These are phyloP conservation scores for Penicillium psychrosexuale DNA, from an alignment of 2,329 filamentous ascomycete species.

Conservation along the genomic window DNA sequence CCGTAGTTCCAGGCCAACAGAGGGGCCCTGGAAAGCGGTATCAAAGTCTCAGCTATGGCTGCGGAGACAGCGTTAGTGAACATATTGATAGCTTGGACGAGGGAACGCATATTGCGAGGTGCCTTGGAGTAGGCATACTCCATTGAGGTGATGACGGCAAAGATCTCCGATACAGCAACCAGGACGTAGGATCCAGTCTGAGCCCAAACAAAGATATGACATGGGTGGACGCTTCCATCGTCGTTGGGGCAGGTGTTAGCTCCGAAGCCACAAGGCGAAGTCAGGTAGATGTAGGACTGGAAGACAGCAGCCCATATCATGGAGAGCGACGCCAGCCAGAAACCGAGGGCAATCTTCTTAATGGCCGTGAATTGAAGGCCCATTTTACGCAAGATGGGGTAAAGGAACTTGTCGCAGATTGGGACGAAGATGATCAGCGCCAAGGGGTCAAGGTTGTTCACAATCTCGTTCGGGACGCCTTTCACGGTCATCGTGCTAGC, in stretches of 20 bases:
- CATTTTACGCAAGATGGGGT: not conserved
- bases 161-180: not conserved
- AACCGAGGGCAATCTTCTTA: not conserved
- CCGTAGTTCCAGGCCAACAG: not conserved
- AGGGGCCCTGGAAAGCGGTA: not conserved
- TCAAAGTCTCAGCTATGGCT: not conserved
- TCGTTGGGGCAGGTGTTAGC: not conserved
- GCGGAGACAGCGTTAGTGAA: not conserved
- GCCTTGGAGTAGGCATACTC: conserved; percentile 78
- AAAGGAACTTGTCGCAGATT: not conserved
- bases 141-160: conserved; percentile 61
- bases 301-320: not conserved
- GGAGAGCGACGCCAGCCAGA: not conserved
- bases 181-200: not conserved
- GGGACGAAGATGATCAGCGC: not conserved
- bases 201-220: not conserved
- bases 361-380: not conserved
- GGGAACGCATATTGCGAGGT: conserved; percentile 73
- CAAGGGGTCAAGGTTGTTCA: not conserved
- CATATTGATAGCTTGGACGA: conserved; percentile 65
- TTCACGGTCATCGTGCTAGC: conserved; percentile 52
- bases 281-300: not conserved
- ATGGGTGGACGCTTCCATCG: not conserved
- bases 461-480: not conserved
- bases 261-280: not conserved